Conservation (phyloP, 2,329 filamentous ascomycete species). For the Polytolypa hystricis region DNA sequence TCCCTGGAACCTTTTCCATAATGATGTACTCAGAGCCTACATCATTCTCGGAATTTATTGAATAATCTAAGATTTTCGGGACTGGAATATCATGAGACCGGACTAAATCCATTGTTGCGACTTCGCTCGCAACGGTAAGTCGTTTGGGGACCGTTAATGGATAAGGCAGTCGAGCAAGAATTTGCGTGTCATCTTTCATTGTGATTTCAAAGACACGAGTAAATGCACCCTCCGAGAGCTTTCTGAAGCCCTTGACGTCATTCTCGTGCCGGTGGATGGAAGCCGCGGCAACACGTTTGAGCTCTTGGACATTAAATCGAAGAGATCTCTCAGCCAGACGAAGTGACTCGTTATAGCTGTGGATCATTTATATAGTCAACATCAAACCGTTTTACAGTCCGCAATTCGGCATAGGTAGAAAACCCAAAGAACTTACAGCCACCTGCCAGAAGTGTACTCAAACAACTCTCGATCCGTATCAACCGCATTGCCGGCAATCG, state of each 20-base stretch:
- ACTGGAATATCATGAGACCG: slow-evolving; percentile 17
- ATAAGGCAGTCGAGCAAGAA: slow-evolving; percentile 26
- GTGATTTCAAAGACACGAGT: slow-evolving; percentile 23
- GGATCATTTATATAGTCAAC: not conserved
- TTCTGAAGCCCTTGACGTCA: slow-evolving; percentile 16
- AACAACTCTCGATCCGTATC: too few species aligned
- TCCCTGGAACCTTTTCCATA: slow-evolving; percentile 20
- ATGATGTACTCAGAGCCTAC: slow-evolving; percentile 22
- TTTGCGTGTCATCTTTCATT: slow-evolving; percentile 18
- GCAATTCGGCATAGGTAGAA: too few species aligned
- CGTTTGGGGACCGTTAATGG: slow-evolving; percentile 17
- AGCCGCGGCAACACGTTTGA: slow-evolving; percentile 11
- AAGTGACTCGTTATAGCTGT: slow-evolving; percentile 13
- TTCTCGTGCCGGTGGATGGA: slow-evolving; percentile 6
- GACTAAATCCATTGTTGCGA: slow-evolving; percentile 24
- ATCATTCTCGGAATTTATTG: slow-evolving; percentile 11
- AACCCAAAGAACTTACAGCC: slow-evolving; percentile 15
- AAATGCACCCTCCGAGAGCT: slow-evolving; percentile 27
- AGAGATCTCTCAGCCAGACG: slow-evolving; percentile 12
- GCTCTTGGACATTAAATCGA: slow-evolving; percentile 14
- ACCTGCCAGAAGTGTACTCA: slow-evolving; percentile 16
- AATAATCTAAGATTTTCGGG: slow-evolving; percentile 18
- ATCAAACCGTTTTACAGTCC: not conserved
- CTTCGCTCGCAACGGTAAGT: slow-evolving; percentile 22
- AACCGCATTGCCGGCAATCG: too few species aligned